phyloP scores from a whole-genome alignment of 257 asterid species.

The Solanum phureja region DNA sequence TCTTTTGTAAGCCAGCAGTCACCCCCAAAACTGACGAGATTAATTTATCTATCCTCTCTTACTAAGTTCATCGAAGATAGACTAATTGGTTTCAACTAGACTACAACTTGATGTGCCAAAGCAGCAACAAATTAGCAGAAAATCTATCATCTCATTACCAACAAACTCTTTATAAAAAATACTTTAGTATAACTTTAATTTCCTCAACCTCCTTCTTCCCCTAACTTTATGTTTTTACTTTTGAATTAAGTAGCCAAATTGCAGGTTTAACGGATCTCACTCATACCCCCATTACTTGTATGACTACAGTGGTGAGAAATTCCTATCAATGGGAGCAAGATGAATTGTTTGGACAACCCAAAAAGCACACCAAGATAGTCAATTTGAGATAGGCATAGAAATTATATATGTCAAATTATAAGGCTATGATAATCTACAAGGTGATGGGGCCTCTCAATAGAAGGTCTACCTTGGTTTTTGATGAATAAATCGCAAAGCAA shows the following conservation, averaged over 20 bases:
- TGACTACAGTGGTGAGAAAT: neutral
- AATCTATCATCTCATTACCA: neutral
- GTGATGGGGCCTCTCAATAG: neutral
- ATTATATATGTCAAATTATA: neutral
- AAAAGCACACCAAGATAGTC: neutral
- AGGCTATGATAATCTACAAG: neutral
- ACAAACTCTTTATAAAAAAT: neutral
- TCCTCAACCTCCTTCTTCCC: neutral
- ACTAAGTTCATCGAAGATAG: neutral
- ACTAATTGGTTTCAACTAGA: neutral
- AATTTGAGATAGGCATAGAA: neutral
- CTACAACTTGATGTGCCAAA: neutral
- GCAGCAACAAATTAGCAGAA: neutral
- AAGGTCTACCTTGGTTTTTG: neutral
- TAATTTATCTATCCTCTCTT: neutral
- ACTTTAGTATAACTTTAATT: neutral
- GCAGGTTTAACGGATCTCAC: neutral
- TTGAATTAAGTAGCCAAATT: neutral
- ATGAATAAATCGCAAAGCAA: neutral
- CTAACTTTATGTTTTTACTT: neutral
- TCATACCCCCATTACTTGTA: neutral
- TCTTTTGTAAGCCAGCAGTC: neutral
- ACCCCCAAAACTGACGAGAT: neutral
- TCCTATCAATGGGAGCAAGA: neutral
- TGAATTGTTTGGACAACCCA: neutral